phyloP scores from a whole-genome alignment of 768 basidiomycete genomes.

The Suillus paluster region DNA sequence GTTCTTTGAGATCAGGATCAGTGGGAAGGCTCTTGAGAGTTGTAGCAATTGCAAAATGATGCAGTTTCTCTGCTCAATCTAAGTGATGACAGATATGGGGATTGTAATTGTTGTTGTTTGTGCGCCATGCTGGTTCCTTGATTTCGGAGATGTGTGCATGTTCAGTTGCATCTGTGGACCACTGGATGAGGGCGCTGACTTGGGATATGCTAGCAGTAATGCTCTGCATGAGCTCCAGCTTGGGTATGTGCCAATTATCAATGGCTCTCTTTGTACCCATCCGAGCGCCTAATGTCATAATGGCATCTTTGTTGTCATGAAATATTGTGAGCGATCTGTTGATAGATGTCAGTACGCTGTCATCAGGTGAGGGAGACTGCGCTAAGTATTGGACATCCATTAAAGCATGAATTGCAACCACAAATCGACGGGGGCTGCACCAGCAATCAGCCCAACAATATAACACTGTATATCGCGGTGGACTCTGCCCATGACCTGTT shows the following conservation, averaged over 20 bases:
- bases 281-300: slow-evolving; percentile 35
- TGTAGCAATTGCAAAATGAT: slow-evolving; percentile 27
- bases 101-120: slow-evolving; percentile 39
- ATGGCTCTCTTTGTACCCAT: slow-evolving; percentile 23
- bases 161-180: slow-evolving; percentile 42
- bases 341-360: slow-evolving; percentile 22
- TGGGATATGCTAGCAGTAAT: slow-evolving; percentile 30
- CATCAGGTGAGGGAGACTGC: slow-evolving; percentile 34
- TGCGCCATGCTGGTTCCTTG: slow-evolving; percentile 33
- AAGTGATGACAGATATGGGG: slow-evolving; percentile 39
- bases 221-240: slow-evolving; percentile 44
- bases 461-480: slow-evolving; percentile 38
- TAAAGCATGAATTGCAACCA: slow-evolving; percentile 38
- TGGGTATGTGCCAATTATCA: slow-evolving; percentile 44
- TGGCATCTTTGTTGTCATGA: slow-evolving; percentile 38
- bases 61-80: slow-evolving; percentile 34
- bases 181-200: slow-evolving; percentile 37
- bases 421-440: slow-evolving; percentile 33
- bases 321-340: slow-evolving; percentile 28
- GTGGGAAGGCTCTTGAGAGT: slow-evolving; percentile 10
- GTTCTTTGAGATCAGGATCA: slow-evolving; percentile 17
- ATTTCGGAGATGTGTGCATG: slow-evolving; percentile 36
- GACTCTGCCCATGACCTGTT: slow-evolving; percentile 46
- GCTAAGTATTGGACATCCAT: slow-evolving; percentile 43
- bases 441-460: slow-evolving; percentile 40